These are phyloP conservation scores for Somion occarium DNA, from an alignment of 1,284 basidiomycete genomes.

Conservation along the genomic window DNA sequence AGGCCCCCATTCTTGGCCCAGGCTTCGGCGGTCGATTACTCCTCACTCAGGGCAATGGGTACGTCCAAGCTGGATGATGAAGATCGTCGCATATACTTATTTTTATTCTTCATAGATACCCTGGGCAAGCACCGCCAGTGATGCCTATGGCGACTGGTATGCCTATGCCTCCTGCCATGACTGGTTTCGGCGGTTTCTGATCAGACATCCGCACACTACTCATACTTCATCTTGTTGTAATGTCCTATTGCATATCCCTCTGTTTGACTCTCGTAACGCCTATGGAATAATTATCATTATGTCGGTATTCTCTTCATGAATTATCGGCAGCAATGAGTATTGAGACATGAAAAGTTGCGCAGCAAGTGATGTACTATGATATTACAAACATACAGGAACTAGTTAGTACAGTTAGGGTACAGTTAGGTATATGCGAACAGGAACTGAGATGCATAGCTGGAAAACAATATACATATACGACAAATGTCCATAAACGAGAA, in stretches of 20 bases:
- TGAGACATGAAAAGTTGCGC: not conserved
- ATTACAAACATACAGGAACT: slow-evolving; percentile 1
- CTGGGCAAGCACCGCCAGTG: slow-evolving; percentile 37
- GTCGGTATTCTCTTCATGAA: not conserved
- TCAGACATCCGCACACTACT: slow-evolving; percentile 4
- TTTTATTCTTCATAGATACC: slow-evolving; percentile 30
- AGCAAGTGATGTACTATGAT: not conserved
- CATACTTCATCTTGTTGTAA: slow-evolving; percentile 11
- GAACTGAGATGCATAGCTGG: not conserved
- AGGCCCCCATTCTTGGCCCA: slow-evolving; percentile 81
- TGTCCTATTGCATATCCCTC: not conserved
- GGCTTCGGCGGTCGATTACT: slow-evolving; percentile 57
- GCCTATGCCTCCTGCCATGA: slow-evolving; percentile 42
- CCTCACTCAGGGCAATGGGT: slow-evolving; percentile 69
- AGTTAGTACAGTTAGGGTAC: slow-evolving; percentile 9
- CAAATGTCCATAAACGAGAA: not conserved
- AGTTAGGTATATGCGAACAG: slow-evolving; percentile 1
- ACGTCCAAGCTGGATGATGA: slow-evolving; percentile 12
- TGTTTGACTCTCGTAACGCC: not conserved
- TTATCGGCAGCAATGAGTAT: not conserved
- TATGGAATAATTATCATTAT: slow-evolving; percentile 2
- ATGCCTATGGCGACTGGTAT: slow-evolving; percentile 41
- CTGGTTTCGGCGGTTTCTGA: slow-evolving; percentile 32
- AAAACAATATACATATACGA: slow-evolving; percentile 4
- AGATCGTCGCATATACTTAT: too few relatives aligned